phyloP scores from a whole-genome alignment of 345 rosid genomes.

The Linum usitatissimum region DNA sequence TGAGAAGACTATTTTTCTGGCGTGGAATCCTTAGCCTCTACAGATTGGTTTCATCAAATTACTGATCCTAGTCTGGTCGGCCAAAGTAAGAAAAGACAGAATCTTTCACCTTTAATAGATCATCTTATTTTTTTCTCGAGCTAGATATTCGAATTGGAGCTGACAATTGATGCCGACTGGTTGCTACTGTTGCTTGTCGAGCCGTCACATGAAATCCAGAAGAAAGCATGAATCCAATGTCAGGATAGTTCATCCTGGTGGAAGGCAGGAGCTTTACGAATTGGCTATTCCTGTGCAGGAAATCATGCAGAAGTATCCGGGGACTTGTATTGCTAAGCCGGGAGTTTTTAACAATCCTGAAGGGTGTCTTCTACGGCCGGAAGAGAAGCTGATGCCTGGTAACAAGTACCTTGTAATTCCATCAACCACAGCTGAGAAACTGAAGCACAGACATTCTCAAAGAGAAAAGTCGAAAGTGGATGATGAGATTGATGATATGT shows the following conservation, averaged over 20 bases:
- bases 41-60: conserved; percentile 25
- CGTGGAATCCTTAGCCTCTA: conserved; percentile 9
- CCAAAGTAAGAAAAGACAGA: conserved; percentile 17
- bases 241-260: conserved; percentile 51
- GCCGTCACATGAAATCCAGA: conserved; percentile 10
- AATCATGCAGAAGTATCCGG: conserved; percentile 47
- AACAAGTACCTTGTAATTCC: conserved; percentile 41
- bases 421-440: conserved; percentile 34
- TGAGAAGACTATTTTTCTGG: conserved; percentile 9
- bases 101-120: conserved; percentile 9
- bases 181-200: conserved; percentile 16
- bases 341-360: conserved; percentile 40
- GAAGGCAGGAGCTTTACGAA: conserved; percentile 35
- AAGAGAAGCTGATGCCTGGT: conserved; percentile 37
- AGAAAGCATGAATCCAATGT: conserved; percentile 27
- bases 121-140: neutral
- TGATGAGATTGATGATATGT: conserved; percentile 10
- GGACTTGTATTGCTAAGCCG: conserved; percentile 39
- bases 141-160: neutral
- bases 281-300: conserved; percentile 29
- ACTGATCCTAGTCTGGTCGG: conserved; percentile 17
- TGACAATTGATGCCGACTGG: conserved; percentile 27
- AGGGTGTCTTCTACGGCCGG: conserved; percentile 32
- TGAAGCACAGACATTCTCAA: conserved; percentile 22
- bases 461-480: neutral